Evolutionary conservation across 805 yeast species (phyloP), one percentile per base, ranked within the genome.

Genomic region (Tetrapisispora phaffii): DNA sequence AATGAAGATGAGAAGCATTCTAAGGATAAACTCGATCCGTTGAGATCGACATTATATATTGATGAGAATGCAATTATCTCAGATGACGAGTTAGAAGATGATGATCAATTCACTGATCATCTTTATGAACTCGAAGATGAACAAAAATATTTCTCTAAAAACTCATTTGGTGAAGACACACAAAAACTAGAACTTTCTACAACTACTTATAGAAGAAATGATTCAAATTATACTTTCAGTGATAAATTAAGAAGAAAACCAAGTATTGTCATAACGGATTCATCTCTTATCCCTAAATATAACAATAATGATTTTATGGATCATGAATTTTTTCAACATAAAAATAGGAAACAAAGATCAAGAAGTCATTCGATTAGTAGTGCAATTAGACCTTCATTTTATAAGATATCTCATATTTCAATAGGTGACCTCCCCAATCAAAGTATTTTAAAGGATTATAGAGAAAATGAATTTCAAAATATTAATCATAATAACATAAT

Each of bases 21-120:
- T n/a, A 28, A 6, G 55, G 53, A 23, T 23, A 31, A 33, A 16
- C 13, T 40, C 16, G 41, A 38, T 7, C n/a, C 43, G 2, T 10
- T 33, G 24, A 33, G 35, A 16, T 33, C 37, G 23, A 33, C 38
- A 12, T 13, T 41, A n/a, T 71, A 66, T 31, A 68, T 66, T 19
- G 71, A 65, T 42, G 75, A 68, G 36, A 71, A 67, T 47, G 74
- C 60, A 1, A 43, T 65, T 37, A 55, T 56, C 8, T 60, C 67
- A 13, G 63, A 40, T 23, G 43, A 33, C 20, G 39, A 41, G 15
- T 3, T 23, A 4, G 34, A 58, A 31, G 63, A 53, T n/a, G 65
- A 55, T 29, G 69, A 63, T 12, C 45, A 45, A 15, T 32, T 28
- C 9, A 32, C 24, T 39, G 45, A 38, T 13, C 21, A 34, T 34